Conservation (phyloP, 495 filamentous ascomycete genomes). For the Penicillium steckii region DNA sequence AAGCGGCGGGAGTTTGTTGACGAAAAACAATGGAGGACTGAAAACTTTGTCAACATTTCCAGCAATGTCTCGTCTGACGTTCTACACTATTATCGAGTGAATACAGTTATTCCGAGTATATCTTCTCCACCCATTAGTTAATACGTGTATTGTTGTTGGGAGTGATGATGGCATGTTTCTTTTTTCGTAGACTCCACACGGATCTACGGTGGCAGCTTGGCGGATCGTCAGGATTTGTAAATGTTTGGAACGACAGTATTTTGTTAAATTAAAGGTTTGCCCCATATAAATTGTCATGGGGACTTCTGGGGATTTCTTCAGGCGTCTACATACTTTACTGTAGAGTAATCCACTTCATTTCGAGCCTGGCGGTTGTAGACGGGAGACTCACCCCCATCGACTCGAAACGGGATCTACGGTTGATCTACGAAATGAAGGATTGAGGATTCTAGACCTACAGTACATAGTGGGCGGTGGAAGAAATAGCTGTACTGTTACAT, state of each 20-base stretch:
- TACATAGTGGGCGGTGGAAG: not conserved
- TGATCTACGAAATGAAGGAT: slow-evolving; percentile 19
- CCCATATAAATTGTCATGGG: no score
- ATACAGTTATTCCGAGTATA: not conserved
- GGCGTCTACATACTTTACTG: no score
- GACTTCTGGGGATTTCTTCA: not conserved
- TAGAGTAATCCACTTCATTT: not conserved
- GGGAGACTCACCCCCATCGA: slow-evolving; percentile 10
- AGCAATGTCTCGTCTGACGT: slow-evolving; percentile 4
- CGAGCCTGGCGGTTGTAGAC: not conserved
- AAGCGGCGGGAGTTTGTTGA: slow-evolving; percentile 14
- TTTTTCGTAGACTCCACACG: not conserved
- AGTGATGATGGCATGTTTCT: not conserved
- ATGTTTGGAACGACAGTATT: slow-evolving; percentile 1
- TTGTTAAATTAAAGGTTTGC: no score
- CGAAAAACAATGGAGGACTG: not conserved
- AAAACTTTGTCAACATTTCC: not conserved
- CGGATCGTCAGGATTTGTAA: not conserved
- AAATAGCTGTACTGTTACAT: no score
- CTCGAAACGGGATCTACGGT: slow-evolving; percentile 17
- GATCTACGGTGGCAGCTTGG: no score
- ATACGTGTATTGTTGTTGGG: not conserved
- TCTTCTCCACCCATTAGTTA: not conserved
- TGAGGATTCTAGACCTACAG: not conserved
- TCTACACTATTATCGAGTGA: not conserved